Conservation (phyloP, 495 filamentous ascomycete species). For the Podospora tetraspora region DNA sequence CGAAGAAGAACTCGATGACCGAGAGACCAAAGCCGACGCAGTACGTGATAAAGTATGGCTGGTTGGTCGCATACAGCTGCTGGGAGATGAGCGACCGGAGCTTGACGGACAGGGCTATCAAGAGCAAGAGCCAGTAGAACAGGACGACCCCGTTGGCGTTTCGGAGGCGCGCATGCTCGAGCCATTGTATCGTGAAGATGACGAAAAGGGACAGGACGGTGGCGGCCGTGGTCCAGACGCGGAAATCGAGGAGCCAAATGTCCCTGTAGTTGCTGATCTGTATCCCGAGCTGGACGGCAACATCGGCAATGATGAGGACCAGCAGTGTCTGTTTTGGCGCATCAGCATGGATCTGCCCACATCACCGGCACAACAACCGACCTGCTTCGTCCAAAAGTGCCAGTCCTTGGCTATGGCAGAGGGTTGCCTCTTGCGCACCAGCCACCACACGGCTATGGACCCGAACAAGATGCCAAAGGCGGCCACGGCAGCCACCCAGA, state of each 20-base stretch:
- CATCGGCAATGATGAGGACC: conserved; percentile 59
- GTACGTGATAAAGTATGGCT: conserved; percentile 76
- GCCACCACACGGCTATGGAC: conserved; percentile 65
- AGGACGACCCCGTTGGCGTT: conserved; percentile 90
- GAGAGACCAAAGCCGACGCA: conserved; percentile 69
- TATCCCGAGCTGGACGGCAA: conserved; percentile 66
- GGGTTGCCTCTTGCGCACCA: conserved; percentile 55
- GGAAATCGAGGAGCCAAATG: conserved; percentile 75
- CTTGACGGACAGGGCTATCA: conserved; percentile 77
- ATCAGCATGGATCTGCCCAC: conserved; percentile 23
- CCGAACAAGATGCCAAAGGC: conserved; percentile 72
- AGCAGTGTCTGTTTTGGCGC: conserved; percentile 55
- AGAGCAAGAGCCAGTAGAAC: conserved; percentile 92
- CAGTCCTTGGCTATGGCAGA: conserved; percentile 73
- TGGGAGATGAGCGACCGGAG: conserved; percentile 81
- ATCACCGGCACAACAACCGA: conserved; percentile 36
- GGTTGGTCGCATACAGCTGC: conserved; percentile 55
- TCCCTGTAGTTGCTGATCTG: conserved; percentile 67
- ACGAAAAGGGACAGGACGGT: conserved; percentile 73
- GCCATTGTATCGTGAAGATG: conserved; percentile 82
- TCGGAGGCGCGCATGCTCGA: conserved; percentile 82
- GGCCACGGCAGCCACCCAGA: conserved; percentile 72
- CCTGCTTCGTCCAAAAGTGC: conserved; percentile 93
- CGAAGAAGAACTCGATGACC: conserved; percentile 68
- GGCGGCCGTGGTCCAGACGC: conserved; percentile 80